Conservation (phyloP, 2,329 filamentous ascomycete species). For the Colletotrichum theobromicola region DNA sequence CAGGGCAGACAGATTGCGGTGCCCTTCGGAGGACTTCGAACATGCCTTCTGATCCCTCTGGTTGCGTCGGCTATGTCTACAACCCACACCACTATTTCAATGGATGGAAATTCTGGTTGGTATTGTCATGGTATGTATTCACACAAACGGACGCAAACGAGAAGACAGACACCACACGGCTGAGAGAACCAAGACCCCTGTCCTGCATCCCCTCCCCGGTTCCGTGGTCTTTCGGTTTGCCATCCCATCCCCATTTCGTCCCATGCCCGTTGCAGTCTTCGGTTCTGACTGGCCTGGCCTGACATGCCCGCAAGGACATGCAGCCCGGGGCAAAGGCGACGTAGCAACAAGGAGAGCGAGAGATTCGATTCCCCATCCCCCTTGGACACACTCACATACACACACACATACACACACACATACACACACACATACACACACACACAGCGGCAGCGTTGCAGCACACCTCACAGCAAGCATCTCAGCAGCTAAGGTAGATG, state of each 20-base stretch:
- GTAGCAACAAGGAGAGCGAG: neutral
- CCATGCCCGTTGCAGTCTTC: conserved; percentile 13
- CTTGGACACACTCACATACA: too few species aligned
- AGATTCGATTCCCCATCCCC: neutral
- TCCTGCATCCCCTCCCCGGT: neutral
- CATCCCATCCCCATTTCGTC: conserved; percentile 16
- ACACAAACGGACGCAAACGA: neutral
- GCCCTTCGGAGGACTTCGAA: neutral
- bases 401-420: neutral
- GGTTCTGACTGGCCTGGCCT: conserved; percentile 12
- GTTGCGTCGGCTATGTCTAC: too few species aligned
- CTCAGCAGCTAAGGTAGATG: neutral
- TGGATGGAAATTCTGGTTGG: neutral
- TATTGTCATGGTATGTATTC: neutral
- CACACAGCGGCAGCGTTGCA: too few species aligned
- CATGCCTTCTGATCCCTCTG: neutral
- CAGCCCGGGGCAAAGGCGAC: neutral
- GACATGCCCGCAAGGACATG: neutral
- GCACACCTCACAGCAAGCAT: too few species aligned
- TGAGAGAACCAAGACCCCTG: neutral
- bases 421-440: neutral
- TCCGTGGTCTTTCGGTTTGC: neutral
- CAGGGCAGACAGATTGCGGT: too few species aligned
- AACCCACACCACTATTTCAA: neutral
- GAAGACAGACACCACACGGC: neutral